phyloP scores from a whole-genome alignment of 164 flowering plant species.

The Cinnamomum micranthum region DNA sequence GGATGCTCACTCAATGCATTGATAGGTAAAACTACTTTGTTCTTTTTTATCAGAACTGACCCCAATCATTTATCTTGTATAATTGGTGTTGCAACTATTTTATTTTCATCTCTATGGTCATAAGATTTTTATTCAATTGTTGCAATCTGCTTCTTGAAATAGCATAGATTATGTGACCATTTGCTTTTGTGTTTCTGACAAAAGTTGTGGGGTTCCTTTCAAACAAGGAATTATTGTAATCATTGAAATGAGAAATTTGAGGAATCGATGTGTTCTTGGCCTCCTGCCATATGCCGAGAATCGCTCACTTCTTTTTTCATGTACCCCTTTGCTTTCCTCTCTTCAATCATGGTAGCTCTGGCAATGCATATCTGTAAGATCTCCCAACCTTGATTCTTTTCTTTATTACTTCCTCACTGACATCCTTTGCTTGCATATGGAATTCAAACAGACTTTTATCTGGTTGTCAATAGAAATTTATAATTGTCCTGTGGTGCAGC shows the following conservation, averaged over 20 bases:
- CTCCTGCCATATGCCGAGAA: conserved; percentile 13
- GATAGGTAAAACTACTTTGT: background rate
- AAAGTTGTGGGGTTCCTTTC: conserved; percentile 24
- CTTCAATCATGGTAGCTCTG: conserved; percentile 37
- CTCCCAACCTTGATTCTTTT: conserved; percentile 22
- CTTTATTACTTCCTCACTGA: conserved; percentile 6
- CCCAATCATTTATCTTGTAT: conserved; percentile 13
- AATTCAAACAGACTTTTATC: conserved; percentile 18
- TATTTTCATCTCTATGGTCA: conserved; percentile 1
- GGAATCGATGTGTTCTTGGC: conserved; percentile 21
- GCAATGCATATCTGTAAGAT: conserved; percentile 41
- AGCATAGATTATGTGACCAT: conserved; percentile 6
- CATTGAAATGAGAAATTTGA: conserved; percentile 13
- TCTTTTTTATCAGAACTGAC: background rate
- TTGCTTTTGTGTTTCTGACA: conserved; percentile 28
- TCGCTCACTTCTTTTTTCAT: conserved; percentile 4
- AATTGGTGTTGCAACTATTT: conserved; percentile 22
- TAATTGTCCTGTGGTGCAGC: conserved; percentile 23
- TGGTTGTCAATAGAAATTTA: conserved; percentile 13
- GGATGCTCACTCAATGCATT: conserved; percentile 20
- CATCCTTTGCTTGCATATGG: conserved; percentile 9
- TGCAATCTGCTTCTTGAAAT: background rate
- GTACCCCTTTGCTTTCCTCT: conserved; percentile 28
- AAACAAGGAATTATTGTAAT: conserved; percentile 11
- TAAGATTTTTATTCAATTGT: background rate